phyloP scores from a whole-genome alignment of 306 rosid genomes.

The Ceratonia siliqua region DNA sequence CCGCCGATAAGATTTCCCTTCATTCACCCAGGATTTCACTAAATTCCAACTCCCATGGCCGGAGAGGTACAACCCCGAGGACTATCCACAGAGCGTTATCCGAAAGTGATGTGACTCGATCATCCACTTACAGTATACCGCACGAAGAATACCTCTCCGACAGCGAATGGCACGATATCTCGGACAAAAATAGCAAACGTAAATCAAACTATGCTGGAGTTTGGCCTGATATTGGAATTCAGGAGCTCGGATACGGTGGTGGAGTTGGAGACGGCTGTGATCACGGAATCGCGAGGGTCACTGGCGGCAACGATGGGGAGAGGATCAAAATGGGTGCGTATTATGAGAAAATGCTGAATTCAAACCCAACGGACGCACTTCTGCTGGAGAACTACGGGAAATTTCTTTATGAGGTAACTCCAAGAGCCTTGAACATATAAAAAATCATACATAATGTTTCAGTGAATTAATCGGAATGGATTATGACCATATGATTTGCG shows the following conservation, averaged over 20 bases:
- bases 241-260: constrained; percentile 34
- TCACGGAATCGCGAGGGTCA: not conserved
- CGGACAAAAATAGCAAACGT: not conserved
- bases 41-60: constrained; percentile 39
- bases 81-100: constrained; percentile 43
- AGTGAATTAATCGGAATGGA: not conserved
- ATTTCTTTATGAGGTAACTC: constrained; percentile 73
- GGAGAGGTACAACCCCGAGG: not conserved
- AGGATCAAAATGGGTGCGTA: constrained; percentile 62
- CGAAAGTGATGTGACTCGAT: constrained; percentile 33
- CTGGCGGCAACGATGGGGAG: constrained; percentile 48
- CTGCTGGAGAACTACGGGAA: constrained; percentile 80
- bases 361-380: constrained; percentile 76
- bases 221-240: constrained; percentile 27
- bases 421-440: not conserved
- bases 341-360: constrained; percentile 65
- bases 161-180: not conserved
- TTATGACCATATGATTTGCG: not conserved
- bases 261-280: constrained; percentile 28
- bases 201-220: not conserved
- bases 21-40: constrained; percentile 48
- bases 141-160: constrained; percentile 31
- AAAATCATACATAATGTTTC: not conserved
- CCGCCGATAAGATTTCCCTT: constrained; percentile 30
- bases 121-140: constrained; percentile 26